Conservation (phyloP, 768 basidiomycete genomes). For the Podaxis pistillaris region DNA sequence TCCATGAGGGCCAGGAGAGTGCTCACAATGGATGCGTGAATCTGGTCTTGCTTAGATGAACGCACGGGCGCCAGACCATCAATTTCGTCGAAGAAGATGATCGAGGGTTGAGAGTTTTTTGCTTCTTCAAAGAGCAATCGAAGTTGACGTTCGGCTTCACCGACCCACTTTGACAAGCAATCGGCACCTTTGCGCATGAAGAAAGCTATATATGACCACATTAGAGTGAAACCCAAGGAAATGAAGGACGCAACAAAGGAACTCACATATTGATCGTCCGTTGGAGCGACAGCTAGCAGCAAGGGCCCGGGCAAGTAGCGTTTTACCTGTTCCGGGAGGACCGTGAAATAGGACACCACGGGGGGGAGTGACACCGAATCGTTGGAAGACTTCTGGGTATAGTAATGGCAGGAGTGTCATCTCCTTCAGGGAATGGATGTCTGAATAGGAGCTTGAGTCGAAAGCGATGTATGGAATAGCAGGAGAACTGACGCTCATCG, state of each 20-base stretch:
- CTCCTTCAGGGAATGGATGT: constrained; percentile 95
- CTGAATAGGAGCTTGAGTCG: constrained; percentile 35
- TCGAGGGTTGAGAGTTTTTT: constrained; percentile 85
- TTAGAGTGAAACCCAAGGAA: not conserved
- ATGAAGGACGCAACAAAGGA: not conserved
- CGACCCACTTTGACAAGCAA: constrained; percentile 98
- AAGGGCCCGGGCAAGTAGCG: constrained; percentile 88
- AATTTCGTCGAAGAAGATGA: constrained; percentile 99
- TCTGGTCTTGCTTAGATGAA: constrained; percentile 98
- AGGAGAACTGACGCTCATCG: constrained; percentile 72
- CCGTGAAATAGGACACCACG: constrained; percentile 97
- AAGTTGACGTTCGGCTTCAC: constrained; percentile 95
- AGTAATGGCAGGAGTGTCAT: constrained; percentile 95
- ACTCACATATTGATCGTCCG: constrained; percentile 84
- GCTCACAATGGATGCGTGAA: constrained; percentile 96
- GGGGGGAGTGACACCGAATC: constrained; percentile 91
- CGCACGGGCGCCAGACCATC: constrained; percentile 98
- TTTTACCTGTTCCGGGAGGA: constrained; percentile 98
- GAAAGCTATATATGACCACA: constrained; percentile 62
- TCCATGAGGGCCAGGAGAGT: constrained; percentile 97
- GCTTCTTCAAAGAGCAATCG: constrained; percentile 97
- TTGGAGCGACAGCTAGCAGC: constrained; percentile 89
- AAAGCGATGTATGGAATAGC: not conserved
- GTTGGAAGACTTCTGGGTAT: constrained; percentile 96
- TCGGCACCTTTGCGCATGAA: constrained; percentile 99